Base-by-base conservation (phyloP, 805 yeast species). In the Ogataea allantospora region DNA sequence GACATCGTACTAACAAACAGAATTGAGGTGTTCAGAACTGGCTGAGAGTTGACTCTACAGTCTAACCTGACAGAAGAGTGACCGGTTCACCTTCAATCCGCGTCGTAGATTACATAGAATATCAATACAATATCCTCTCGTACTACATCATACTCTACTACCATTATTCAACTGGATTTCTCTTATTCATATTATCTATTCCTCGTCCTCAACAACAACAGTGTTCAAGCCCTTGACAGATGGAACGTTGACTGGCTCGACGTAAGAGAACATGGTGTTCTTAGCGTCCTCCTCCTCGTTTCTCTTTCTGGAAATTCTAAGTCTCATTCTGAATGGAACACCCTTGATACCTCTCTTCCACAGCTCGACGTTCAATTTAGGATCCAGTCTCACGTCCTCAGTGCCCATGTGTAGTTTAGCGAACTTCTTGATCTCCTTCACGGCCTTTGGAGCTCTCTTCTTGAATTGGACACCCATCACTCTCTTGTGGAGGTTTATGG, bases 321-420 rank as follows among this genome's bases (percentile, higher is more conserved):
- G 80, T 80, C 99, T 89, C 74, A 93, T 70, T 83, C 96, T 89
- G 88, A 76, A 78, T 71, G 95, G 96, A 66, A 88, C 95, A 79
- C 97, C 97, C 81, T 89, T 88, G 77, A 93, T 83, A 80, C 99
- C 99, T 80, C 95, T 89, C 75, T 87, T 84, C 99, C 99, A 93
- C 78, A 93, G 80, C 68, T 83, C 95, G 75, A 89, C 93, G 86
- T 93, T 93, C 74, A 93, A 80, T 75, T 82, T 87, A 69, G 99
- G 98, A 77, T 93, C 98, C 66, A 93, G 77, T 81, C 99, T 93
- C 73, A 93, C 98, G 71, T 93, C 99, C 55, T 84, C 74, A 65
- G 99, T 93, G 71, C 98, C 98, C 93, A 93, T 88, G 85, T 91
- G 97, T 78, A 87, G 81, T 71, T 86, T 80, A 68, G 98, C 97